Evolutionary conservation across 768 basidiomycete species (phyloP).

Genomic region (Auriscalpium microsporum): DNA sequence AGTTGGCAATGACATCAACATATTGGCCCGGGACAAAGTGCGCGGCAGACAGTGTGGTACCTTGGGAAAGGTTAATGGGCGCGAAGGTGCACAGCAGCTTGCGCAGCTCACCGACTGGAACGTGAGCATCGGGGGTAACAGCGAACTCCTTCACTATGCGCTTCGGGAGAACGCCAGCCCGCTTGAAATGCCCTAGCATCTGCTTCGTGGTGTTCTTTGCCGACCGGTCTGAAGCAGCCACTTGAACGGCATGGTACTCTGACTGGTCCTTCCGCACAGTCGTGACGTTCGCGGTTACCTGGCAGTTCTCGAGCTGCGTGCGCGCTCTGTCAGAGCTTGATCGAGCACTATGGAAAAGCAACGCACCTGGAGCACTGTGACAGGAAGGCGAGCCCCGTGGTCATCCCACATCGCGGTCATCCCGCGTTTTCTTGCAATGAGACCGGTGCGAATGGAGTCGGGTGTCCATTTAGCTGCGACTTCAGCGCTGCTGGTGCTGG

Average conservation of each 20-base stretch:
- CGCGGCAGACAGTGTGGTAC: slow-evolving; percentile 80
- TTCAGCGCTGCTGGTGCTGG: slow-evolving; percentile 17
- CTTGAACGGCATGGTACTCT: slow-evolving; percentile 87
- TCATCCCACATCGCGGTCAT: slow-evolving; percentile 94
- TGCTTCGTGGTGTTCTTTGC: slow-evolving; percentile 64
- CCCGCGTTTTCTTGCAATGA: slow-evolving; percentile 91
- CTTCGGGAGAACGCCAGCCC: slow-evolving; percentile 76
- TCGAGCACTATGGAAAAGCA: not conserved
- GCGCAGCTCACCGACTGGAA: slow-evolving; percentile 68
- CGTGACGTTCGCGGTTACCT: slow-evolving; percentile 75
- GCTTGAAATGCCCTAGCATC: slow-evolving; percentile 86
- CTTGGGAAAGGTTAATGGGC: slow-evolving; percentile 28
- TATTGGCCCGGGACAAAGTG: slow-evolving; percentile 98
- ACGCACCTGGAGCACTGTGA: slow-evolving; percentile 88
- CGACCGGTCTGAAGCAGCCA: slow-evolving; percentile 74
- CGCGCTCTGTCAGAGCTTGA: not conserved
- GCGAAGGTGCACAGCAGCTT: not conserved
- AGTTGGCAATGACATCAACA: slow-evolving; percentile 85
- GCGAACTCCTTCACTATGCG: slow-evolving; percentile 81
- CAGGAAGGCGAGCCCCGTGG: slow-evolving; percentile 79
- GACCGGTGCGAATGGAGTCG: slow-evolving; percentile 77
- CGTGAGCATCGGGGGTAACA: slow-evolving; percentile 80
- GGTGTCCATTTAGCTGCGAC: slow-evolving; percentile 66
- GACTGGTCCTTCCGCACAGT: slow-evolving; percentile 56
- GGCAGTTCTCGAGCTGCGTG: slow-evolving; percentile 73